Evolutionary conservation across 2,329 filamentous ascomycete species (phyloP).

Genomic region (Fusarium anthophilum): DNA sequence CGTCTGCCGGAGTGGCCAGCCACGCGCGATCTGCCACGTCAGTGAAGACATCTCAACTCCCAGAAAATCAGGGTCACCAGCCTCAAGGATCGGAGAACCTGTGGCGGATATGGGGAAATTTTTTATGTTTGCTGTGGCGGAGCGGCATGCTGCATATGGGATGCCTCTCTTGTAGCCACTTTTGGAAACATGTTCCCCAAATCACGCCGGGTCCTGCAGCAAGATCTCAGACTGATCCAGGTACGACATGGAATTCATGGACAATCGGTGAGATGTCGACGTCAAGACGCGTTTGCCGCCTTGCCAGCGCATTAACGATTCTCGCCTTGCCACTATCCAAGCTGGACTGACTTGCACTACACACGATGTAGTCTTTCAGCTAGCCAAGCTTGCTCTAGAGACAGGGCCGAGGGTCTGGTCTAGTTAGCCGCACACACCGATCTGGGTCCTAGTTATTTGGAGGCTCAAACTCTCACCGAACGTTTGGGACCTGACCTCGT

Average conservation of each 20-base stretch:
- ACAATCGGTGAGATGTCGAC: constrained; percentile 5
- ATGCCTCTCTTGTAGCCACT: constrained; percentile 41
- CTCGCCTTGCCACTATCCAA: constrained; percentile 33
- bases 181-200: constrained; percentile 35
- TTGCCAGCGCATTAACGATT: constrained; percentile 35
- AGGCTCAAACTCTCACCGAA: constrained; percentile 30
- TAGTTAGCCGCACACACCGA: constrained; percentile 20
- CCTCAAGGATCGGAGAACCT: constrained; percentile 46
- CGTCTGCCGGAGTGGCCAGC: constrained; percentile 42
- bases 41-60: constrained; percentile 32
- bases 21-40: constrained; percentile 55
- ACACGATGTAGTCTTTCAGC: constrained; percentile 31
- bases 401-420: background rate
- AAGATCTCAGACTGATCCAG: constrained; percentile 36
- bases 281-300: constrained; percentile 39
- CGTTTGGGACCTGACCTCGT: constrained; percentile 30
- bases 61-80: constrained; percentile 43
- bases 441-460: constrained; percentile 13
- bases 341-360: constrained; percentile 22
- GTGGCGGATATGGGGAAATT: constrained; percentile 30
- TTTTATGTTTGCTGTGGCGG: constrained; percentile 48
- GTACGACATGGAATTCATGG: constrained; percentile 5
- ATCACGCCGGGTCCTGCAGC: constrained; percentile 27
- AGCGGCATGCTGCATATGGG: constrained; percentile 42
- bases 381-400: constrained; percentile 18